These are phyloP conservation scores for Mallotus repandus DNA, from an alignment of 441 rosid genomes.

Conservation along the genomic window DNA sequence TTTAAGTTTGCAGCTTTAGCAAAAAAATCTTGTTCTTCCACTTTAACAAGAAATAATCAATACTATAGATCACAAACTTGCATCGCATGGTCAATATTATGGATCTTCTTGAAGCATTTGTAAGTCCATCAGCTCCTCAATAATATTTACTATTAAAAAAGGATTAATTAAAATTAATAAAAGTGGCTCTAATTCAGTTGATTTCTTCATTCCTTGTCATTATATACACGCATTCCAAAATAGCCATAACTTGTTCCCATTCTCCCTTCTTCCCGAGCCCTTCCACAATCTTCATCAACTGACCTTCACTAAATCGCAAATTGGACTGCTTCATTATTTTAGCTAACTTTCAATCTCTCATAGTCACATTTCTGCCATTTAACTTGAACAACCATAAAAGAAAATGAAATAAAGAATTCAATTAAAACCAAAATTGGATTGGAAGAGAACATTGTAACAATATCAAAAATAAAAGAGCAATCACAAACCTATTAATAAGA, in stretches of 20 bases:
- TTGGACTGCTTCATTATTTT: constrained; percentile 88
- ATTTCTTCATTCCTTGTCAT: constrained; percentile 49
- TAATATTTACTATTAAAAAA: too few species aligned
- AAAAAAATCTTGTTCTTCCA: constrained; percentile 13
- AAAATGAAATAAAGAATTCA: too few species aligned
- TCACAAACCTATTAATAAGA: constrained; percentile 61
- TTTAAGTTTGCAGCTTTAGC: constrained; percentile 10
- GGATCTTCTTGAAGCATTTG: too few species aligned
- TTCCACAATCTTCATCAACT: constrained; percentile 73
- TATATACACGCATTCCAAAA: constrained; percentile 79
- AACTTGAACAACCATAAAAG: constrained; percentile 44
- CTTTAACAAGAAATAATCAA: not conserved
- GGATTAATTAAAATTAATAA: too few species aligned
- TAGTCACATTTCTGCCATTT: constrained; percentile 58
- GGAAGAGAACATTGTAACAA: not conserved
- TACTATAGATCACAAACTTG: constrained; percentile 20
- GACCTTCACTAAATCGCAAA: constrained; percentile 70
- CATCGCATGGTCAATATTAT: too few species aligned
- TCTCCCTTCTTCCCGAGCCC: constrained; percentile 53
- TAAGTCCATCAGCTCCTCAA: too few species aligned
- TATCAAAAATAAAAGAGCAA: not conserved
- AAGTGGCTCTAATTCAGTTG: too few species aligned
- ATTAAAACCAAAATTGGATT: not conserved
- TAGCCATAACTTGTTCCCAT: constrained; percentile 78
- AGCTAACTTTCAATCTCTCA: constrained; percentile 82